Base-by-base conservation (phyloP, 2,329 filamentous ascomycete genomes). In the Fusarium humuli region DNA sequence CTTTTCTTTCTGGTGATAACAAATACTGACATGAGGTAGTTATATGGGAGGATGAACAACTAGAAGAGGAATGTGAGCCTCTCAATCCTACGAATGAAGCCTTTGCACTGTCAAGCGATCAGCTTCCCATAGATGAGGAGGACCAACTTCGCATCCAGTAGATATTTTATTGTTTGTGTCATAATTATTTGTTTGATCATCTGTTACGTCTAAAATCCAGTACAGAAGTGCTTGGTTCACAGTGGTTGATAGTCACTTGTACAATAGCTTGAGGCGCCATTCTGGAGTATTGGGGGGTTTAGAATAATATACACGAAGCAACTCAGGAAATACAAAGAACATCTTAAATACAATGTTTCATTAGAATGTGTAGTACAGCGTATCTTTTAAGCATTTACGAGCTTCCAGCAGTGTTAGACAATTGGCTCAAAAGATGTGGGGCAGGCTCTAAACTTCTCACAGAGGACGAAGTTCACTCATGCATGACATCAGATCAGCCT, bases 31-130 rank as follows among this genome's bases (percentile, higher is more conserved):
- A 29, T 18, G 2, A 41, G 30, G 25, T 11, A 81, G 79, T 81
- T 42, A 73, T 78, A 45, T 81, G 79, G 79, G 73, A 79, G 30
- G 76, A 75, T 18, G 61, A 57, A 37, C 34, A 37, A 5, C 27
- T 50, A 0, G 61, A 73, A 13, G 75, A 73, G 18, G 78, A 79
- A 57, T 56, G 57, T 4, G 75, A 76, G 45, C 74, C 73, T 29
- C 50, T 74, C 6, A 71, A 75, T 30, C 46, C 49, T 7, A 53
- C 46, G 23, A 60, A 63, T 10, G 56, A 66, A 22, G 30, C 61
- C 22, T 65, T 70, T 20, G 61, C 60, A 22, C 41, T 45, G 11
- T 42, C 59, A 12, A 64, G 32, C 11, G 65, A 66, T 7, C 65
- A 68, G 52, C 57, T 72, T 46, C 73, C 71, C 6, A 23, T 73